Percentiles rank a stretch among this genome's conserved stretches.
These are phyloP conservation scores for Brettanomyces bruxellensis DNA, from an alignment of 805 yeast species.

Conservation along the genomic window DNA sequence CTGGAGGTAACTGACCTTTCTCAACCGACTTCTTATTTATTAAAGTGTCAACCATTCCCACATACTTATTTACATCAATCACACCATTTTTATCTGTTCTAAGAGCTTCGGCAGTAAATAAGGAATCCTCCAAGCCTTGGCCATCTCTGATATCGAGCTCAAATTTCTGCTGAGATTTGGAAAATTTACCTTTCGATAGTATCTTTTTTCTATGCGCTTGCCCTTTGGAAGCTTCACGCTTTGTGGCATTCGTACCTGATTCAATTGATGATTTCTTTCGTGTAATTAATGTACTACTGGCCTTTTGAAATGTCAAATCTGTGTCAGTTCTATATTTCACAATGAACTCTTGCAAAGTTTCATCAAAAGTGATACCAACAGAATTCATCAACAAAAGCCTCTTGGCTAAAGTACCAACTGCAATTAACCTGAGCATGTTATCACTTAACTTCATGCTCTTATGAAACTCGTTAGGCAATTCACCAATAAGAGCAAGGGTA, in stretches of 20 bases:
- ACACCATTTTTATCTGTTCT: neutral
- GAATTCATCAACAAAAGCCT: constrained; percentile 18
- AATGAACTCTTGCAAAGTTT: constrained; percentile 5
- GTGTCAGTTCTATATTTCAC: neutral
- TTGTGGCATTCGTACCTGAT: neutral
- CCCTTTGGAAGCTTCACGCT: neutral
- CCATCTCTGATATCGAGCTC: constrained; percentile 1
- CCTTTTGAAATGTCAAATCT: neutral
- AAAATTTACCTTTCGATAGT: neutral
- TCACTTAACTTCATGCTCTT: constrained; percentile 24
- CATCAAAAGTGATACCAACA: constrained; percentile 22
- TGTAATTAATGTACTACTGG: neutral
- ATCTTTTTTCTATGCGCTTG: neutral
- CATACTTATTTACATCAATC: constrained; percentile 2
- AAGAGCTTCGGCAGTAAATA: constrained; percentile 2
- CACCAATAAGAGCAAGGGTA: constrained; percentile 26
- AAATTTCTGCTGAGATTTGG: neutral
- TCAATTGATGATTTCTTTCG: neutral
- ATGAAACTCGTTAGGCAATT: constrained; percentile 15
- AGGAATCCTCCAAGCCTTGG: constrained; percentile 4
- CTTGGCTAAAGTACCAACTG: constrained; percentile 27
- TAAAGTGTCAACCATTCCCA: constrained; percentile 10
- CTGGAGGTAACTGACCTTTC: no score
- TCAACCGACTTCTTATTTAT: constrained; percentile 1
- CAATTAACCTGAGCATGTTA: constrained; percentile 23